Conservation (phyloP, 495 filamentous ascomycete species). For the Penicillium turbatum region DNA sequence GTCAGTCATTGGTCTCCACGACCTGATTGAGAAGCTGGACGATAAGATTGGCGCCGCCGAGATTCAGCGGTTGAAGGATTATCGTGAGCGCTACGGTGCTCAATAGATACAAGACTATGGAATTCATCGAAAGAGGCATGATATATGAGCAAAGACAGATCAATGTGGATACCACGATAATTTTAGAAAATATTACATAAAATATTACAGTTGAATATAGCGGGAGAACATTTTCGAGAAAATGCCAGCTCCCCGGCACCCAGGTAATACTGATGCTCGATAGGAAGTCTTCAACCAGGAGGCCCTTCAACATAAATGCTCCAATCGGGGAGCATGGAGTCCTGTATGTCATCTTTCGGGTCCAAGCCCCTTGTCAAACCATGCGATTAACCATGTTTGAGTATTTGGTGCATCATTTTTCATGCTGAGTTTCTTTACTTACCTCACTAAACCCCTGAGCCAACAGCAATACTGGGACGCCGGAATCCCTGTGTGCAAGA, state of each 20-base stretch:
- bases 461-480: slow-evolving; percentile 2
- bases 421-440: background rate
- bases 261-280: too few relatives aligned
- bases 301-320: background rate
- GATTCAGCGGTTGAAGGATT: slow-evolving; percentile 68
- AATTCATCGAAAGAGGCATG: slow-evolving; percentile 16
- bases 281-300: background rate
- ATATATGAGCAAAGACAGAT: slow-evolving; percentile 17
- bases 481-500: slow-evolving; percentile 3
- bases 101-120: slow-evolving; percentile 22
- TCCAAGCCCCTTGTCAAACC: background rate
- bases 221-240: background rate
- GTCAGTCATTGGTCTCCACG: slow-evolving; percentile 59
- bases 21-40: slow-evolving; percentile 65
- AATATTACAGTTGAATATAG: background rate
- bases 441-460: slow-evolving; percentile 6
- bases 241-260: background rate
- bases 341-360: background rate
- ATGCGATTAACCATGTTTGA: background rate
- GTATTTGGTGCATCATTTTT: background rate
- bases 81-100: slow-evolving; percentile 64
- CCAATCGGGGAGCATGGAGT: slow-evolving; percentile 13
- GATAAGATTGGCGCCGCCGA: slow-evolving; percentile 54
- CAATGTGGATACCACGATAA: slow-evolving; percentile 23
- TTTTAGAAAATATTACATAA: slow-evolving; percentile 5